Evolutionary conservation across 352 stramenopile species (phyloP).

Genomic region (Pythium phragmiticola): DNA sequence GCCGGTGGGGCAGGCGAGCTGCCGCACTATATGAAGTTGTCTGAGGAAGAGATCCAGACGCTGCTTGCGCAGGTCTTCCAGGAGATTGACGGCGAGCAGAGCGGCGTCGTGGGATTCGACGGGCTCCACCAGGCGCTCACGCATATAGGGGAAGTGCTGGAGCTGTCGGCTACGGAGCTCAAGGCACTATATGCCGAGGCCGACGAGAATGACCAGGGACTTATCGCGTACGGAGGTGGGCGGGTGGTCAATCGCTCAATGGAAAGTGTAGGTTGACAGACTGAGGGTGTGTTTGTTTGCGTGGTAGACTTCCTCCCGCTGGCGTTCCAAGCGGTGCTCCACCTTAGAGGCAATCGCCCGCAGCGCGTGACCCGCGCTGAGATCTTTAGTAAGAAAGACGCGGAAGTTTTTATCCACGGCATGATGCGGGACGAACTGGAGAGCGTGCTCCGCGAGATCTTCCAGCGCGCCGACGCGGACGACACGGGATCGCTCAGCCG

Average conservation of each 20-base stretch:
- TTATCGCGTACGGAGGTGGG: conserved; percentile 44
- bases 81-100: conserved; percentile 37
- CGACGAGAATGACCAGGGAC: conserved; percentile 58
- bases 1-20: not conserved
- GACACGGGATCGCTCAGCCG: conserved; percentile 45
- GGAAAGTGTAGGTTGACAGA: not conserved
- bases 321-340: conserved; percentile 43
- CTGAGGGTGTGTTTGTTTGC: not conserved
- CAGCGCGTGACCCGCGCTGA: conserved; percentile 49
- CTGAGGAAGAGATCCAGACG: conserved; percentile 59
- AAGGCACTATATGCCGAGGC: conserved; percentile 62
- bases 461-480: conserved; percentile 62
- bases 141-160: conserved; percentile 46
- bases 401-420: conserved; percentile 64
- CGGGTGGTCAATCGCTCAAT: not conserved
- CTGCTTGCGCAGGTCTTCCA: conserved; percentile 46
- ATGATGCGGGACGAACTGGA: conserved; percentile 84
- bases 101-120: conserved; percentile 39
- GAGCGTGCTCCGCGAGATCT: conserved; percentile 73
- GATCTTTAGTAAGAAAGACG: conserved; percentile 40
- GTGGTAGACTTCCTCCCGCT: conserved; percentile 48
- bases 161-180: conserved; percentile 55
- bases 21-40: conserved; percentile 55
- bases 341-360: conserved; percentile 41
- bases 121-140: conserved; percentile 46